These are phyloP conservation scores for Linanthus parryae DNA, from an alignment of 148 eudicot species.

Conservation along the genomic window DNA sequence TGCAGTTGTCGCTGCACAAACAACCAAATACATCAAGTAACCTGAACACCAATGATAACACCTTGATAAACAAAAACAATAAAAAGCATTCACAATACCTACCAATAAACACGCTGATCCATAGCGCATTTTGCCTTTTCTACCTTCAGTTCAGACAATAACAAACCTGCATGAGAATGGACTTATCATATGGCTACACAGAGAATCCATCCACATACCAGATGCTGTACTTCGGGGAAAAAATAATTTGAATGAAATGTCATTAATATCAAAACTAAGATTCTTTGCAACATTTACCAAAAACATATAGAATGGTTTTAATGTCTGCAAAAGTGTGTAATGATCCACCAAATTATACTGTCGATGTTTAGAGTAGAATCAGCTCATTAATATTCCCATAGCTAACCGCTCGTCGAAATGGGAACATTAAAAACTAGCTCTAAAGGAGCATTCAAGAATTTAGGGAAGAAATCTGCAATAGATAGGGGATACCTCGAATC, in stretches of 20 bases:
- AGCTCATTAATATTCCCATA: background rate
- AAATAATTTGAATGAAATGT: background rate
- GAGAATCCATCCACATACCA: background rate
- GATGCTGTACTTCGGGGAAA: too few relatives aligned
- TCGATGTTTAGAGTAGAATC: background rate
- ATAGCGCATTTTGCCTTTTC: slow-evolving; percentile 5
- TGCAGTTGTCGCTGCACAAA: slow-evolving; percentile 47
- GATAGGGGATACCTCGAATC: slow-evolving; percentile 26
- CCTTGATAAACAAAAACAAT: background rate
- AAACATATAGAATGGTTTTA: background rate
- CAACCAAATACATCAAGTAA: slow-evolving; percentile 3
- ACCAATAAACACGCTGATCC: slow-evolving; percentile 40
- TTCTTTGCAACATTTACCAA: background rate
- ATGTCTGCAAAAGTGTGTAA: background rate
- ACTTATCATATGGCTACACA: too few relatives aligned
- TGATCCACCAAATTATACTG: background rate
- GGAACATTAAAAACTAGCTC: background rate
- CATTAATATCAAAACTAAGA: background rate
- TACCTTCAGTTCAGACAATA: slow-evolving; percentile 19
- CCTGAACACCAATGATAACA: background rate
- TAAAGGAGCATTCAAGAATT: background rate
- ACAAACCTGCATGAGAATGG: slow-evolving; percentile 21
- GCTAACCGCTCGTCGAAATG: background rate
- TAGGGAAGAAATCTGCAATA: background rate
- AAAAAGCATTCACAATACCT: slow-evolving; percentile 2